phyloP scores from a whole-genome alignment of 768 basidiomycete species.

The Exidia glandulosa region DNA sequence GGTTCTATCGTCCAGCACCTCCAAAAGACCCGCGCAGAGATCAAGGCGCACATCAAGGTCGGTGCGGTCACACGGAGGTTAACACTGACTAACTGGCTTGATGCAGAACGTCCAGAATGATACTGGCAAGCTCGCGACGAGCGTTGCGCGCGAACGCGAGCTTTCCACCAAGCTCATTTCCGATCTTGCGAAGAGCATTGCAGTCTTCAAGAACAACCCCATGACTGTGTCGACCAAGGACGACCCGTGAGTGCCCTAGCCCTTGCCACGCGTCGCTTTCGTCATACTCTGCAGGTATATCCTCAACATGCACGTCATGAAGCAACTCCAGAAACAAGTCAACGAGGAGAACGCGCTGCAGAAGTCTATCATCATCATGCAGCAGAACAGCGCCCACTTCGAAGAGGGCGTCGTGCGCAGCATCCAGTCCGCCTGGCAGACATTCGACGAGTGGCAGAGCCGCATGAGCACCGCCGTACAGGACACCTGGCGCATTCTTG shows the following conservation, averaged over 20 bases:
- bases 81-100: background rate
- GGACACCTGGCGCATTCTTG: constrained; percentile 62
- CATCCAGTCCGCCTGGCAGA: constrained; percentile 94
- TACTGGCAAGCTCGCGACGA: constrained; percentile 82
- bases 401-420: constrained; percentile 93
- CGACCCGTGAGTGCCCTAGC: constrained; percentile 71
- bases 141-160: constrained; percentile 89
- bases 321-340: constrained; percentile 83
- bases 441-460: constrained; percentile 88
- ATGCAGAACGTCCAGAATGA: constrained; percentile 87
- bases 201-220: constrained; percentile 91
- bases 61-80: constrained; percentile 4
- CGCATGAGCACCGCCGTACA: constrained; percentile 67
- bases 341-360: constrained; percentile 97
- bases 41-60: constrained; percentile 96
- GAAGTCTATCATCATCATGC: constrained; percentile 96
- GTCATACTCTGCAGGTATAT: constrained; percentile 36
- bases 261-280: constrained; percentile 1
- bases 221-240: constrained; percentile 68
- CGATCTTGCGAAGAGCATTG: constrained; percentile 77
- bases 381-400: constrained; percentile 93
- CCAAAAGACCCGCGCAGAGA: constrained; percentile 86
- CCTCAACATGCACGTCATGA: constrained; percentile 57
- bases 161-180: constrained; percentile 74
- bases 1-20: constrained; percentile 96